A percentile compares a stretch with the other conserved stretches of the same genome.
Evolutionary conservation across 352 stramenopile genomes (phyloP).

Genomic region (Globisporangium cylindrosporum): DNA sequence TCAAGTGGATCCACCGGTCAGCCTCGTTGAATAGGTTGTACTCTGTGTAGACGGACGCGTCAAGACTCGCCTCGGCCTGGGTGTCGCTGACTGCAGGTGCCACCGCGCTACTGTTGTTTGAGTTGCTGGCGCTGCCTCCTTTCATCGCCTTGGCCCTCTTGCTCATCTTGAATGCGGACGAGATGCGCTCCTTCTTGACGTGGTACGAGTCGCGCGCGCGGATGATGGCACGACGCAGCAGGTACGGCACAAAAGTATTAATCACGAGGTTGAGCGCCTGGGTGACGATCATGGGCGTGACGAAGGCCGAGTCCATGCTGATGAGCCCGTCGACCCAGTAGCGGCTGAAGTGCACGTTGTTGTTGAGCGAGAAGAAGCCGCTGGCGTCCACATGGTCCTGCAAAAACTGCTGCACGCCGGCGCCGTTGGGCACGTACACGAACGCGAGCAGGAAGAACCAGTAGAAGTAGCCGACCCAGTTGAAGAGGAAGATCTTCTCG

Average conservation of each 20-base stretch:
- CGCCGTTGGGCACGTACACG: constrained; percentile 59
- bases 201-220: constrained; percentile 50
- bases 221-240: constrained; percentile 47
- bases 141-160: constrained; percentile 6
- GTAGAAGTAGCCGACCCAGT: constrained; percentile 75
- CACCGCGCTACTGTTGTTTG: neutral
- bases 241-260: constrained; percentile 61
- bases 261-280: constrained; percentile 66
- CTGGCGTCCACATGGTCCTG: constrained; percentile 36
- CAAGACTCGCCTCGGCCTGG: constrained; percentile 9
- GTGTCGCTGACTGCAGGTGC: neutral
- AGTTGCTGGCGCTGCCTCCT: neutral
- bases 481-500: constrained; percentile 69
- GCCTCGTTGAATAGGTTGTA: constrained; percentile 21
- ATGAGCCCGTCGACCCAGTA: constrained; percentile 63
- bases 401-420: constrained; percentile 40
- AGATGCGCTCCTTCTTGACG: constrained; percentile 47
- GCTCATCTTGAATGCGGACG: constrained; percentile 22
- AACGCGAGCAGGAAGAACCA: constrained; percentile 67
- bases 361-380: constrained; percentile 35
- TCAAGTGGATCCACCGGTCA: constrained; percentile 30
- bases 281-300: constrained; percentile 69
- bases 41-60: constrained; percentile 16
- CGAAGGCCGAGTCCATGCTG: constrained; percentile 60
- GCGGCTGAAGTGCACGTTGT: constrained; percentile 44